phyloP scores from a whole-genome alignment of 257 asterid genomes.

The Solanum megistacrolobum region DNA sequence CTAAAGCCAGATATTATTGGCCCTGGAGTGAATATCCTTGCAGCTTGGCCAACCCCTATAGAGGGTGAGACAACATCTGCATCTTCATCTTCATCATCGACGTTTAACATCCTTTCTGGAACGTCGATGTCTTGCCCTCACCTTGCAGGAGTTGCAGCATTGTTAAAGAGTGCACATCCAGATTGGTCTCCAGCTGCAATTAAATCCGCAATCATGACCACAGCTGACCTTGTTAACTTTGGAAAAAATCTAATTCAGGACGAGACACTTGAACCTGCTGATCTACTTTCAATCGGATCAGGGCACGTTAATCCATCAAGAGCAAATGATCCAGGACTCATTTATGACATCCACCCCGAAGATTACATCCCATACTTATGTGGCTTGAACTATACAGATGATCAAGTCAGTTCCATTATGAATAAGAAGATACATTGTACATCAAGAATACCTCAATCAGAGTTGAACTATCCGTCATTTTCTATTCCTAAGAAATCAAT shows the following conservation, averaged over 20 bases:
- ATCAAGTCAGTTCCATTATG: background rate
- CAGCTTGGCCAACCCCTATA: background rate
- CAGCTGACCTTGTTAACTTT: background rate
- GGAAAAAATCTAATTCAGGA: background rate
- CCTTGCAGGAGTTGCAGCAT: background rate
- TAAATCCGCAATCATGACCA: background rate
- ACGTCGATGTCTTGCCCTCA: constrained; percentile 1
- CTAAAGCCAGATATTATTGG: background rate
- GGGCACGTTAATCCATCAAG: constrained; percentile 12
- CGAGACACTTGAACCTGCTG: background rate
- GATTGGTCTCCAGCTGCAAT: background rate
- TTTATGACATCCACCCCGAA: background rate
- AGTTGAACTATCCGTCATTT: constrained; percentile 14
- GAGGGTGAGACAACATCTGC: background rate
- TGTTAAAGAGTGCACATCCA: background rate
- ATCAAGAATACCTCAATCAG: background rate
- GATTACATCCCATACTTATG: background rate
- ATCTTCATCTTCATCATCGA: too few species aligned
- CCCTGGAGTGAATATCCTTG: background rate
- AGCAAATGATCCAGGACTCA: constrained; percentile 11
- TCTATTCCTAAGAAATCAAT: background rate
- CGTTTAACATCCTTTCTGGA: background rate
- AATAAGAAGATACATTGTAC: background rate
- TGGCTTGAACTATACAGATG: constrained; percentile 2
- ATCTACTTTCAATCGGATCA: background rate